Conservation (phyloP, 2,329 filamentous ascomycete species). For the Pochonia chlamydosporia region DNA sequence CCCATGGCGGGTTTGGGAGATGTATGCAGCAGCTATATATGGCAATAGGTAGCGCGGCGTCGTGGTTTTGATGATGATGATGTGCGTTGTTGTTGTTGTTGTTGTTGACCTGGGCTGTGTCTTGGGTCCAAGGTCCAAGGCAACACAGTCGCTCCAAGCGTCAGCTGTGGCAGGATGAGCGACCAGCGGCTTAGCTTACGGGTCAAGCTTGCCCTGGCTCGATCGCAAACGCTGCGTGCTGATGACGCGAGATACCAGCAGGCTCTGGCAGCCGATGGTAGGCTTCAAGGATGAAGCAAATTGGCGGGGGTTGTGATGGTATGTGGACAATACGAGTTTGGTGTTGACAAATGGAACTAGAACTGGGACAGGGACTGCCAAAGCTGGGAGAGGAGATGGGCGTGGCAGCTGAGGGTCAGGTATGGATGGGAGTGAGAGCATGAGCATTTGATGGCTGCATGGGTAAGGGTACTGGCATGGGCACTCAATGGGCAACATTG, state of each 20-base stretch:
- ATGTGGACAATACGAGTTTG: slow-evolving; percentile 1
- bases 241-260: neutral
- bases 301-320: slow-evolving; percentile 1
- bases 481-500: too few species aligned
- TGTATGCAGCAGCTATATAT: neutral
- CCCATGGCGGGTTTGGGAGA: slow-evolving; percentile 44
- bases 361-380: neutral
- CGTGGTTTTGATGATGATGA: neutral
- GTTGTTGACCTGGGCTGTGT: neutral
- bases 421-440: neutral
- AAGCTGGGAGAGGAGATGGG: neutral
- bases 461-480: neutral
- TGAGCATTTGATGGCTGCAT: slow-evolving; percentile 1
- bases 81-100: neutral
- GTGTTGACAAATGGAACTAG: slow-evolving; percentile 1
- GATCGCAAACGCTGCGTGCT: neutral
- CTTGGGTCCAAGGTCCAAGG: neutral
- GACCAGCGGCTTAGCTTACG: neutral
- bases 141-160: neutral
- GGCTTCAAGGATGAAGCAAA: neutral
- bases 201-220: neutral
- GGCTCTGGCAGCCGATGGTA: neutral
- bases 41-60: neutral
- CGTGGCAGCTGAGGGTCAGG: slow-evolving; percentile 2
- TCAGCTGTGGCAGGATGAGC: neutral